phyloP scores from a whole-genome alignment of 179 eudicot species.

The Nepenthes alata region DNA sequence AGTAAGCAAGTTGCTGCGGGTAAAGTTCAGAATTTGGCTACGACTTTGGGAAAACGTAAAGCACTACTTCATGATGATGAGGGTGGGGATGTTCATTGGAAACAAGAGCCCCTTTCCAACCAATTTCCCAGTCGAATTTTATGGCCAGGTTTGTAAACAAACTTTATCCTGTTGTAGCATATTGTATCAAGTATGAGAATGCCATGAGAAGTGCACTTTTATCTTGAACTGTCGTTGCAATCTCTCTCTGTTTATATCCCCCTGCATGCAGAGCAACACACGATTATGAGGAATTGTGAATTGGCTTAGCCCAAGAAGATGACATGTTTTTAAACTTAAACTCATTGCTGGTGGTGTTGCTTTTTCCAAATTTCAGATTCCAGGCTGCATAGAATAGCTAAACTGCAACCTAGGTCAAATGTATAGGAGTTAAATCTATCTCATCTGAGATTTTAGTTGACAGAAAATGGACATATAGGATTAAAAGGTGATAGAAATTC shows the following conservation, averaged over 20 bases:
- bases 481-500: too few relatives aligned
- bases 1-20: conserved; percentile 23
- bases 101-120: conserved; percentile 22
- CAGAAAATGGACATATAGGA: too few relatives aligned
- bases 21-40: conserved; percentile 22
- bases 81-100: conserved; percentile 32
- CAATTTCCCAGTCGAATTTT: conserved; percentile 30
- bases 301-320: too few relatives aligned
- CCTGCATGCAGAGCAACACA: neutral
- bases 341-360: too few relatives aligned
- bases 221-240: neutral
- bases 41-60: conserved; percentile 49
- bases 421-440: neutral
- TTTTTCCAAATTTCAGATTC: too few relatives aligned
- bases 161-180: conserved; percentile 23
- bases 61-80: conserved; percentile 20
- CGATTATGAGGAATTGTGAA: neutral
- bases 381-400: too few relatives aligned
- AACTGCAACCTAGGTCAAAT: too few relatives aligned
- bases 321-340: too few relatives aligned
- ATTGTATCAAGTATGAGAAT: conserved; percentile 25
- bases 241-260: neutral
- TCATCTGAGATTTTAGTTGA: neutral
- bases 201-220: conserved; percentile 16
- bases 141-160: conserved; percentile 53